Evolutionary conservation across 768 basidiomycete genomes (phyloP), one percentile per base, ranked within the genome.

Genomic region (Tephrocybe sp.): DNA sequence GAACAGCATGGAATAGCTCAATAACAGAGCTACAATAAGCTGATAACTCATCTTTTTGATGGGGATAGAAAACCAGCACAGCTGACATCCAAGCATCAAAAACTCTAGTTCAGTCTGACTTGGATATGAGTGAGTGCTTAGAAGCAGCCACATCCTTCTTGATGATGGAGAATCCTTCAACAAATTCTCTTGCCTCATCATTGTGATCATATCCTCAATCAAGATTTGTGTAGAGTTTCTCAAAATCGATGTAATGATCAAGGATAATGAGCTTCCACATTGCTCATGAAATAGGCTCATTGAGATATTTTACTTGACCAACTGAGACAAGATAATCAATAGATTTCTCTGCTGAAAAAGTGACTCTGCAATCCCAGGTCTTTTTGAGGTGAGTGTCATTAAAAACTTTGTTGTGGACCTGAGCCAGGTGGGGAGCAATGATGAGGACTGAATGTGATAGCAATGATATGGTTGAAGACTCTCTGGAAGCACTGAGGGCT

Each of bases 141-240:
- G 36, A n/a, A 18, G 16, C 18, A 19, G 21, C 18, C 9, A 37
- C n/a, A 24, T 55, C 49, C 53, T 58, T 32, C 30, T 45, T 15
- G 55, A 38, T 16, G 50, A 53, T 21, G 54, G 30, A 35, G 46
- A 58, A 9, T 39, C 51, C 51, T 5, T 27, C 51, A 1, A 18
- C 22, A 32, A 61, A 55, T 8, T 61, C 57, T 38, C 54, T 61
- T 9, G 47, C 45, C 4, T 56, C 52, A 38, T 61, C 60, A 39
- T 40, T 34, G n/a, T 56, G 57, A 25, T 59, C 46, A 31, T 59
- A 61, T 1, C 50, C 50, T 5, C 31, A 13, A 8, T 47, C 47
- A 15, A 61, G 40, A 3, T 52, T 43, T 15, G 59, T 55, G 28
- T 44, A 51, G 0, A 60, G 35, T 34, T 60, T 60, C 24, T 58